A percentile compares a stretch with the other conserved stretches of the same genome.
Conservation (phyloP, 2,329 filamentous ascomycete species). For the Aspergillus viridinutans region DNA sequence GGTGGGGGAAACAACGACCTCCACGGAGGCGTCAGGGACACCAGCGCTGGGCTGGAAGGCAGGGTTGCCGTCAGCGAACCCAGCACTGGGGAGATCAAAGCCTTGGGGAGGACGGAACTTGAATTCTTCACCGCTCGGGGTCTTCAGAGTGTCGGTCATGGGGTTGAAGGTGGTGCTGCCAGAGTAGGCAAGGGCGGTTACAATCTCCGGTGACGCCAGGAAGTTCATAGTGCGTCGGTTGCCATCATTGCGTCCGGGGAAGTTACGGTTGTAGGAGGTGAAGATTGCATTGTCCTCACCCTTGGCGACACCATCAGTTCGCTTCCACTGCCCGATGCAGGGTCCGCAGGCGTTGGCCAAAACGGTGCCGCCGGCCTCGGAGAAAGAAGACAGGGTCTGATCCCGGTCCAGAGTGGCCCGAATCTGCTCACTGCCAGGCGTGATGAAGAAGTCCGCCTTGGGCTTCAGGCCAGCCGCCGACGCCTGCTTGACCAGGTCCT, state of each 20-base stretch:
- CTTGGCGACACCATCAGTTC: slow-evolving; percentile 78
- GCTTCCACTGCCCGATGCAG: slow-evolving; percentile 93
- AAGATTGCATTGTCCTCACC: slow-evolving; percentile 91
- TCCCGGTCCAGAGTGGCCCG: slow-evolving; percentile 89
- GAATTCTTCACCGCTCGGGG: slow-evolving; percentile 76
- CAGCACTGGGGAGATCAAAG: slow-evolving; percentile 59
- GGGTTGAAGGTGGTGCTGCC: slow-evolving; percentile 95
- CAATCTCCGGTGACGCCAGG: slow-evolving; percentile 90
- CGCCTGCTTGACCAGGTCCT: slow-evolving; percentile 89
- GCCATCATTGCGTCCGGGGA: slow-evolving; percentile 93
- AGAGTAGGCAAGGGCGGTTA: slow-evolving; percentile 92
- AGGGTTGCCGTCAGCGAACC: slow-evolving; percentile 77
- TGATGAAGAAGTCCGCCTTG: slow-evolving; percentile 89
- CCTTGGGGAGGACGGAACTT: slow-evolving; percentile 72
- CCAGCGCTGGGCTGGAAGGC: slow-evolving; percentile 69
- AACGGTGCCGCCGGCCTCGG: slow-evolving; percentile 78
- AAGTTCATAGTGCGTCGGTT: slow-evolving; percentile 99
- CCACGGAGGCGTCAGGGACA: slow-evolving; percentile 63
- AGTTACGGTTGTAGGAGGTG: slow-evolving; percentile 98
- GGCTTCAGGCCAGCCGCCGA: slow-evolving; percentile 84
- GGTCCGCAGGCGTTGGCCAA: slow-evolving; percentile 93
- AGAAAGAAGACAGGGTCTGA: slow-evolving; percentile 79
- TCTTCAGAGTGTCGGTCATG: slow-evolving; percentile 76
- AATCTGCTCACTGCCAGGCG: slow-evolving; percentile 94
- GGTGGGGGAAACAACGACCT: slow-evolving; percentile 77